Base-by-base conservation (phyloP, 306 rosid genomes). In the Rosa persica region DNA sequence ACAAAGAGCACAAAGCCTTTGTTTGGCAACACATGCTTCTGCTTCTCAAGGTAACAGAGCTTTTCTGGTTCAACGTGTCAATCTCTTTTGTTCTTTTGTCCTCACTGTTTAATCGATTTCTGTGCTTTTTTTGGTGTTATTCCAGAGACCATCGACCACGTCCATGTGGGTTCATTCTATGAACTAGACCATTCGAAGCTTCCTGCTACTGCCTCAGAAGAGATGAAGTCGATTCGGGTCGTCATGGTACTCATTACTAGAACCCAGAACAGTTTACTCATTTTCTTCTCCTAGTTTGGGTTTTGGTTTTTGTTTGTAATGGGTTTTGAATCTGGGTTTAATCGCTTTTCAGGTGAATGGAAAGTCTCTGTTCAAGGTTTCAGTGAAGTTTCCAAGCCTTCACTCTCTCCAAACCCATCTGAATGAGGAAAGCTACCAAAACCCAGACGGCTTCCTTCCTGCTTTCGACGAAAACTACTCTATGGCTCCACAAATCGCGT, bases 361-460 rank as follows among this genome's bases (percentile, higher is more conserved):
- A 46, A 87, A 80, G 80, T 47, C 78, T n/a, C 74, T 75, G 72
- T 46, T 74, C 64, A 81, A 81, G 16, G 87, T 91, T n/a, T 83
- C 92, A 0, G 47, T 89, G 76, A 87, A 95, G 82, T 92, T 89
- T 73, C 97, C 98, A 8, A 90, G 92, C 85, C 52, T 86, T 12
- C 78, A 78, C 46, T 88, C 98, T 66, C 97, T 92, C 22, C 85
- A 90, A 6, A 75, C 86, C 48, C 89, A 87, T 68, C 81, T 92
- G 80, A 76, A 79, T 49, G 76, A 85, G 54, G 69, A 64, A 22
- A 83, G 48, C 81, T 71, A 57, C 16, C 81, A 61, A 51, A 85
- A 87, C 40, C 79, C 79, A 38, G 77, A 76, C 1, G 87, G 73
- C 23, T 12, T 70, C 38, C 82, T 86, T 51, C 98, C 97, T 25